Evolutionary conservation across 208 protist species (phyloP).

Genomic region (Kentomonas sorsogonicus): DNA sequence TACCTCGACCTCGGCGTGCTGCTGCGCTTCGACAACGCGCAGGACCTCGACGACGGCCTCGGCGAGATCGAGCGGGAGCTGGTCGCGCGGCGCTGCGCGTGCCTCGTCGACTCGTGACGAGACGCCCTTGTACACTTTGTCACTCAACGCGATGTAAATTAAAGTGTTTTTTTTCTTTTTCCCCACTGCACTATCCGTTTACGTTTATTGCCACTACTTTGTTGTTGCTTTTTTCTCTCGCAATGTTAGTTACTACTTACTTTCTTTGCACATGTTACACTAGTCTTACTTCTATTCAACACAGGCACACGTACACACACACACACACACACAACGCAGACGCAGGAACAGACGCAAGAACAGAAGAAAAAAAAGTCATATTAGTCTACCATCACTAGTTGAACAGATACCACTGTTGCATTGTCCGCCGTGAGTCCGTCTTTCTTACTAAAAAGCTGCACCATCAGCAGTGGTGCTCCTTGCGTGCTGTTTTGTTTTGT

Average conservation of each 20-base stretch:
- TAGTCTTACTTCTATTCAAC: background rate
- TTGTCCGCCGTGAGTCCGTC: background rate
- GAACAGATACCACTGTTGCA: background rate
- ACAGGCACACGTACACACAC: background rate
- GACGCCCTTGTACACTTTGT: background rate
- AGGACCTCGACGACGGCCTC: constrained; percentile 29
- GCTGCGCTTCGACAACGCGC: constrained; percentile 40
- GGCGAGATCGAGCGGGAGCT: constrained; percentile 43
- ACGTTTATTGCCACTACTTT: constrained; percentile 7
- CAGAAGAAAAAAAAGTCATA: constrained; percentile 3
- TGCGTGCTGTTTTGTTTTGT: too few relatives aligned
- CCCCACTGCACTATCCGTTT: background rate
- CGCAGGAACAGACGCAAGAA: background rate
- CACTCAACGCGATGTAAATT: constrained; percentile 1
- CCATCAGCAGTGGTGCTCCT: too few relatives aligned
- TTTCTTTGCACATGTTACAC: background rate
- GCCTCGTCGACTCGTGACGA: constrained; percentile 1
- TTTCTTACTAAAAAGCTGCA: background rate
- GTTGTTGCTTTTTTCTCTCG: constrained; percentile 1
- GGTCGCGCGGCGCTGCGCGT: constrained; percentile 21
- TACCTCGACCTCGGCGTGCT: constrained; percentile 64
- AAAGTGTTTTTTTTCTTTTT: constrained; percentile 17
- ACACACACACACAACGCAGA: background rate
- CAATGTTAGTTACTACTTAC: background rate
- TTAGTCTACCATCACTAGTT: background rate